Evolutionary conservation across 192 early-diverging fungal genomes (phyloP).

Genomic region (Piromyces sp.): DNA sequence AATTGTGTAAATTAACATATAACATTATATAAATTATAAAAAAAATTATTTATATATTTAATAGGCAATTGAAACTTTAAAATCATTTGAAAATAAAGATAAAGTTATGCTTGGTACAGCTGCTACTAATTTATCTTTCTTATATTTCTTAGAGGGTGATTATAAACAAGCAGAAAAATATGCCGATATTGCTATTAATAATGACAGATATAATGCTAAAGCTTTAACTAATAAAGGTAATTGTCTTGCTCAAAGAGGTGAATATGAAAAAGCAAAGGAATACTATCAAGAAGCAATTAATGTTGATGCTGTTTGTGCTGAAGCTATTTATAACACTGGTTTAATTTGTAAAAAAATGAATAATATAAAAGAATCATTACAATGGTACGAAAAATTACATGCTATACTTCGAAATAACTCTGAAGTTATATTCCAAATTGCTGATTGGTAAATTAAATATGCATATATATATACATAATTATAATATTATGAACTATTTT

Average conservation of each 20-base stretch:
- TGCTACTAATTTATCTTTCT: constrained; percentile 34
- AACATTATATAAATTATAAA: too few species aligned
- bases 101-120: constrained; percentile 30
- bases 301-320: constrained; percentile 35
- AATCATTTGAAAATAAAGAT: constrained; percentile 36
- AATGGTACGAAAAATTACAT: constrained; percentile 38
- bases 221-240: constrained; percentile 36
- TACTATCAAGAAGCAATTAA: constrained; percentile 30
- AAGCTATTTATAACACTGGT: constrained; percentile 40
- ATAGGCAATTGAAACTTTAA: constrained; percentile 29
- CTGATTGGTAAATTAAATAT: constrained; percentile 21
- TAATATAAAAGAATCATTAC: constrained; percentile 18
- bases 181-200: constrained; percentile 26
- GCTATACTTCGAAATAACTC: constrained; percentile 28
- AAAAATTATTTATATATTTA: too few species aligned
- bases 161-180: constrained; percentile 29
- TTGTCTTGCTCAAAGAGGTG: constrained; percentile 1
- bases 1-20: too few species aligned
- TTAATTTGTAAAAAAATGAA: constrained; percentile 21
- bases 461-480: background rate
- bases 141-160: constrained; percentile 38
- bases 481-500: background rate
- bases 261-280: constrained; percentile 26
- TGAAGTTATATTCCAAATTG: constrained; percentile 40
- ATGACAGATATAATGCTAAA: constrained; percentile 39